Evolutionary conservation across 23 red algal genomes (phyloP), one percentile per base, ranked within the genome.

Genomic region (Pyropia yezoensis): DNA sequence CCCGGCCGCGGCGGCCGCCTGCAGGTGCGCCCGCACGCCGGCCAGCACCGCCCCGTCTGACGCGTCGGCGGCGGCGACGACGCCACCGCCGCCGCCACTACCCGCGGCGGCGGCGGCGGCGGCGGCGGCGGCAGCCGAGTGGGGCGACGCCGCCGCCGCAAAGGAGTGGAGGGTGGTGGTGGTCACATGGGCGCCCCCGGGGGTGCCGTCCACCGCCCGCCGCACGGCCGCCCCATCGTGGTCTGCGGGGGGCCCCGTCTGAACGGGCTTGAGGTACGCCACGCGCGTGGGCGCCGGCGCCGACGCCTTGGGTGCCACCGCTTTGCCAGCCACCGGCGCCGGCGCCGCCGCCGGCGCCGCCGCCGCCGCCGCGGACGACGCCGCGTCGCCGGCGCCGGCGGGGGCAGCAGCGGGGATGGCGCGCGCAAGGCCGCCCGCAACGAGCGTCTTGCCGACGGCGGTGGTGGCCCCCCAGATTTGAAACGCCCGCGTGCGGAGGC

Each of bases 401-500:
- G 20, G 18, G 17, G 33, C 67, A 39, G 12, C 54, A 69, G 52
- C 7, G 22, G 0, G 67, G 50, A 22, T 47, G 11, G 78, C 63
- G 28, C 72, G 73, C 12, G 78, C 65, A 23, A 98, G 74, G 14
- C 66, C 94, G 14, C 79, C 65, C 19, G 77, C 79, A 14, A 90
- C 49, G 57, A 98, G 65, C 7, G 94, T 98, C 52, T 98, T 98
- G 11, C 94, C 94, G 11, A 98, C 94, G 21, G 63, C 76, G 14
- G 94, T 98, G 76, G 83, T 91, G 54, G 94, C 74, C 7, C 94
- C 94, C 85, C 94, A 98, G 3, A 98, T 45, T 52, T 91, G 80
- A 20, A 98, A 71, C 17, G 60, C 56, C 14, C 79, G 76, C 51
- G 58, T 47, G 39, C 39, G 39, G 39, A 47, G 39, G 39, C 39